Percentiles rank a stretch among this genome's conserved stretches.
Evolutionary conservation across 2,329 filamentous ascomycete species (phyloP).

Genomic region (Ascosphaera aggregata): DNA sequence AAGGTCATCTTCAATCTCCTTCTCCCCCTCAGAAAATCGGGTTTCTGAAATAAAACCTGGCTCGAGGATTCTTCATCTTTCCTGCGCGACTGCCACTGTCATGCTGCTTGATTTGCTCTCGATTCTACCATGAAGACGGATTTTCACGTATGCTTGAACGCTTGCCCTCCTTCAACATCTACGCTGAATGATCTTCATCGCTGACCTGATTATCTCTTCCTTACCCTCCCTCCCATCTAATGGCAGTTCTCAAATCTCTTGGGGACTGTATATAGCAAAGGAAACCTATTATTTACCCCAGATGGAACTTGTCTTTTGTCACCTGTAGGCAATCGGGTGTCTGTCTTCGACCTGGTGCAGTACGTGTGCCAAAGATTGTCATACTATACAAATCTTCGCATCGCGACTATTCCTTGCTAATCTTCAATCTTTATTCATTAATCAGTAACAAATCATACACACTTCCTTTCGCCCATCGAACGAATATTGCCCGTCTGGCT

Average conservation of each 20-base stretch:
- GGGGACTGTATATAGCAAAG: conserved; percentile 94
- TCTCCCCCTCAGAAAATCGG: too few species aligned
- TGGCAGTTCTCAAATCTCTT: conserved; percentile 97
- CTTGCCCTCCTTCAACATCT: neutral
- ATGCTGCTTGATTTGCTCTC: too few species aligned
- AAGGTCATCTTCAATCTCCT: too few species aligned
- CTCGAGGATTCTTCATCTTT: too few species aligned
- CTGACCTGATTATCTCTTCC: neutral
- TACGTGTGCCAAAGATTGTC: conserved; percentile 21
- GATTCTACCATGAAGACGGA: conserved; percentile 98
- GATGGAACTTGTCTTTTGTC: conserved; percentile 92
- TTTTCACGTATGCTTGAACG: conserved; percentile 73
- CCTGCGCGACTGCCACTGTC: too few species aligned
- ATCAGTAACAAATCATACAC: conserved; percentile 22
- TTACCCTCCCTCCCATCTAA: conserved; percentile 11
- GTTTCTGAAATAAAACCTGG: too few species aligned
- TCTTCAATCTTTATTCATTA: neutral
- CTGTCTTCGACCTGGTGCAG: conserved; percentile 92
- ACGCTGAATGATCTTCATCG: neutral
- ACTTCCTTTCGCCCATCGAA: conserved; percentile 63
- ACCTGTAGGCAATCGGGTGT: conserved; percentile 86
- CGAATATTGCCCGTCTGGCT: conserved; percentile 73
- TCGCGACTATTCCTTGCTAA: conserved; percentile 1
- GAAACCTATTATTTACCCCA: conserved; percentile 87
- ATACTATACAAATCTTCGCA: neutral